These are phyloP conservation scores for Alternaria sp. DNA, from an alignment of 2,329 filamentous ascomycete species.

Conservation along the genomic window DNA sequence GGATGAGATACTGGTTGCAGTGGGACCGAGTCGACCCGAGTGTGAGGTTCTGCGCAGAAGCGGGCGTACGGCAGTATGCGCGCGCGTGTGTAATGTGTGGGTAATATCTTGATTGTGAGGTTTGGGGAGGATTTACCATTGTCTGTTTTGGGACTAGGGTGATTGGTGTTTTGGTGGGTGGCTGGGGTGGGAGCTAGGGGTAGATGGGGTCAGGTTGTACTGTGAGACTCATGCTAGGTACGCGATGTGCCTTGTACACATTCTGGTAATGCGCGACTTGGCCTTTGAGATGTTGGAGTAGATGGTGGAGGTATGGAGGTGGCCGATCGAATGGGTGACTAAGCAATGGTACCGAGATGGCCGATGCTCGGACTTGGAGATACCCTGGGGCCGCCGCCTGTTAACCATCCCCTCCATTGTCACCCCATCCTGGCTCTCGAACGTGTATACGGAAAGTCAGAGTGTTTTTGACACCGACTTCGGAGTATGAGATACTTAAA, in stretches of 20 bases:
- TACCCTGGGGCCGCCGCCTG: not conserved
- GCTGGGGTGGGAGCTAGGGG: not conserved
- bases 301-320: not conserved
- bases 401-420: not conserved
- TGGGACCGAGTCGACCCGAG: not conserved
- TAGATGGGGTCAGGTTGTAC: not conserved
- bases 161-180: not conserved
- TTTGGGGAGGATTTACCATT: constrained; percentile 5
- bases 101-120: not conserved
- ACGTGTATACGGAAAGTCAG: not conserved
- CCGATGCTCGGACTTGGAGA: constrained; percentile 10
- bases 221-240: not conserved
- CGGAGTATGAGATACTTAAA: not conserved
- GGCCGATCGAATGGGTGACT: not conserved
- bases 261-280: not conserved
- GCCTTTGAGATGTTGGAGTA: not conserved
- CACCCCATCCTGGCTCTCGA: not conserved
- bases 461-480: not conserved
- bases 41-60: not conserved
- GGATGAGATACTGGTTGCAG: not conserved
- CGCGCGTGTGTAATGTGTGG: not conserved
- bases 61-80: not conserved
- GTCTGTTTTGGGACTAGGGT: constrained; percentile 10
- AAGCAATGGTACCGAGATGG: constrained; percentile 11
- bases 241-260: not conserved